phyloP scores from a whole-genome alignment of 148 eudicot genomes.

The Heliosperma pusillum region DNA sequence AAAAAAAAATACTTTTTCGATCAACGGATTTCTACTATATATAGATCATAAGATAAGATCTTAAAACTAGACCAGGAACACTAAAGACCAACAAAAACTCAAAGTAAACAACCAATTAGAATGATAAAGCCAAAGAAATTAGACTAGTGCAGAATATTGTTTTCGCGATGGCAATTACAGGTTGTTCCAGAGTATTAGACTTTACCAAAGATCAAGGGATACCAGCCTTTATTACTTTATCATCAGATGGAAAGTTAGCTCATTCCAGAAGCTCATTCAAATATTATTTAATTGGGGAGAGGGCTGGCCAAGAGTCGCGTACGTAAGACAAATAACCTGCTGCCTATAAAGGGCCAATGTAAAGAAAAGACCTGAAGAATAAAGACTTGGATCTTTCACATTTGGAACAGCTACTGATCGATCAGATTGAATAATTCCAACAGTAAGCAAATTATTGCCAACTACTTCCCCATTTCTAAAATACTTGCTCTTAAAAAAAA shows the following conservation, averaged over 20 bases:
- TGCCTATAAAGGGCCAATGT: not conserved
- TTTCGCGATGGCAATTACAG: not conserved
- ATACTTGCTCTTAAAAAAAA: too few species aligned
- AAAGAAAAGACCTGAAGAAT: too few species aligned
- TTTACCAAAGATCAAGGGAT: not conserved
- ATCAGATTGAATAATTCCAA: too few species aligned
- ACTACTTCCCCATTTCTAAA: too few species aligned
- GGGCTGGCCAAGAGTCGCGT: not conserved
- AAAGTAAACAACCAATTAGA: not conserved
- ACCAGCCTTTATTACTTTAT: not conserved
- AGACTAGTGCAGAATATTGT: not conserved
- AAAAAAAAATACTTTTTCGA: not conserved
- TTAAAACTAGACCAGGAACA: slow-evolving; percentile 1
- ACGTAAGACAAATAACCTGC: not conserved
- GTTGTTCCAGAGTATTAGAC: not conserved
- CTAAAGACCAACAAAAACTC: not conserved
- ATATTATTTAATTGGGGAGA: not conserved
- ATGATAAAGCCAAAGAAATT: slow-evolving; percentile 4
- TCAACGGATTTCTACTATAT: not conserved
- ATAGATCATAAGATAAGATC: slow-evolving; percentile 1
- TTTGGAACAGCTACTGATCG: too few species aligned
- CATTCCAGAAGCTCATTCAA: too few species aligned
- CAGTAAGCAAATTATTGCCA: too few species aligned
- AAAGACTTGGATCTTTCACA: too few species aligned
- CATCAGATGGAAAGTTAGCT: not conserved